Conservation (phyloP, 306 rosid genomes). For the Abrus precatorius region DNA sequence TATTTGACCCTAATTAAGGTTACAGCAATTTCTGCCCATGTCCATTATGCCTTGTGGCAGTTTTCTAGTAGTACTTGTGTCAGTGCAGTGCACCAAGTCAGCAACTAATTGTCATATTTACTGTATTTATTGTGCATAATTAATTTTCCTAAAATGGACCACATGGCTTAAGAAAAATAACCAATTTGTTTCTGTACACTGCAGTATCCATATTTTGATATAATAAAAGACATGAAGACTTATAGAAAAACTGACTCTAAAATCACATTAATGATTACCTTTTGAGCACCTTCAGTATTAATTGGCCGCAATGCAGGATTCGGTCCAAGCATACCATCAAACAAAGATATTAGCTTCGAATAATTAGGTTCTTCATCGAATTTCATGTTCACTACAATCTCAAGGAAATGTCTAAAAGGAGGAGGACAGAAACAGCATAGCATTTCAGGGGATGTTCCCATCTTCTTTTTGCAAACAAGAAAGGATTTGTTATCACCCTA, state of each 20-base stretch:
- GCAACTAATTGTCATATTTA: not conserved
- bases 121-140: not conserved
- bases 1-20: not conserved
- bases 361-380: slow-evolving; percentile 97
- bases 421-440: slow-evolving; percentile 92
- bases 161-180: not conserved
- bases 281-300: slow-evolving; percentile 95
- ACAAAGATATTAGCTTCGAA: slow-evolving; percentile 79
- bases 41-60: not conserved
- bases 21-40: not conserved
- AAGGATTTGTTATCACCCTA: slow-evolving; percentile 93
- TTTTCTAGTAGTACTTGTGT: not conserved
- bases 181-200: not conserved
- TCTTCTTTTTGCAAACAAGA: slow-evolving; percentile 95
- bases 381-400: slow-evolving; percentile 93
- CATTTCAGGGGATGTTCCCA: slow-evolving; percentile 98
- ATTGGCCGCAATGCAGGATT: slow-evolving; percentile 92
- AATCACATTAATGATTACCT: slow-evolving; percentile 59
- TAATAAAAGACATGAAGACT: not conserved
- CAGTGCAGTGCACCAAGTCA: no score
- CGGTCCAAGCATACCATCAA: slow-evolving; percentile 88
- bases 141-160: not conserved
- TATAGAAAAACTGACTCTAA: slow-evolving; percentile 1
- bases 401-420: slow-evolving; percentile 90
- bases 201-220: not conserved